phyloP scores from a whole-genome alignment of 305 asterid genomes.

The Fraxinus floribunda region DNA sequence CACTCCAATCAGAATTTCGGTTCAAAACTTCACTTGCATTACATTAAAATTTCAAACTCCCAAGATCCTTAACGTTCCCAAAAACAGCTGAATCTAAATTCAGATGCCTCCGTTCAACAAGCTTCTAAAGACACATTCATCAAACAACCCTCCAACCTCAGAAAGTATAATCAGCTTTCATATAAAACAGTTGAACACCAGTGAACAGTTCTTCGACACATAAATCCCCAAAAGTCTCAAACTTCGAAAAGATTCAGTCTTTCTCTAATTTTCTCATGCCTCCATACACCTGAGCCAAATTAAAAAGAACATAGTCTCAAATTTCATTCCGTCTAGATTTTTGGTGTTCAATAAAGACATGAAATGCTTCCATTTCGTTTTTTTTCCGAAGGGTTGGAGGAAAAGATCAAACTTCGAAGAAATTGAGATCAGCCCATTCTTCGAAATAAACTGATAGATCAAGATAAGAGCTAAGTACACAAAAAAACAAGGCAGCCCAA shows the following conservation, averaged over 20 bases:
- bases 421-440: slow-evolving; percentile 17
- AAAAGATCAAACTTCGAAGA: slow-evolving; percentile 6
- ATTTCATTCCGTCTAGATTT: background rate
- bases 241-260: slow-evolving; percentile 15
- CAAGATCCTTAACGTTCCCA: slow-evolving; percentile 10
- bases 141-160: background rate
- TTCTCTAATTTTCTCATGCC: slow-evolving; percentile 21
- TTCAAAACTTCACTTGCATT: background rate
- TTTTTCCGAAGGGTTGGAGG: background rate
- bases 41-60: background rate
- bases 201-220: slow-evolving; percentile 15
- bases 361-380: background rate
- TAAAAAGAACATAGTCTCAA: slow-evolving; percentile 24
- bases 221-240: slow-evolving; percentile 2
- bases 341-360: slow-evolving; percentile 10
- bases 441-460: slow-evolving; percentile 13
- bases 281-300: slow-evolving; percentile 21
- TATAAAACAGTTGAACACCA: slow-evolving; percentile 5
- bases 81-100: background rate
- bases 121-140: background rate
- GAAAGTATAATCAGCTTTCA: background rate
- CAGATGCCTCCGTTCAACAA: background rate
- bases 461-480: slow-evolving; percentile 20
- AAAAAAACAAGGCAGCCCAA: slow-evolving; percentile 3
- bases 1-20: background rate